Conservation (phyloP, 495 filamentous ascomycete species). For the Aspergillus ostianus region DNA sequence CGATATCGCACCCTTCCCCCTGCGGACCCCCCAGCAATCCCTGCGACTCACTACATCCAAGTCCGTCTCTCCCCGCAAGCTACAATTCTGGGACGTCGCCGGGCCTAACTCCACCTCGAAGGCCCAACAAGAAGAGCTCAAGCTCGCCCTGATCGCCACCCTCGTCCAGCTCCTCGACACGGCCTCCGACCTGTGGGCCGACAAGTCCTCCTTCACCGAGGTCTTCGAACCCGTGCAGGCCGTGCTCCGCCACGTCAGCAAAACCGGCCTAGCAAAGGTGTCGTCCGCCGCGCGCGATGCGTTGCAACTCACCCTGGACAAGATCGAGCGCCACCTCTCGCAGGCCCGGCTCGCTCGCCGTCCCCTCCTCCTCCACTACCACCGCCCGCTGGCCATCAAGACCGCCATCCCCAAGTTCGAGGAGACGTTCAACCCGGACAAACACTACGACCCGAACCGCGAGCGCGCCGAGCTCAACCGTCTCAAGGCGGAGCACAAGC, state of each 20-base stretch:
- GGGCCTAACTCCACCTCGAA: slow-evolving; percentile 18
- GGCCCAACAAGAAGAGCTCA: slow-evolving; percentile 45
- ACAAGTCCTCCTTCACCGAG: slow-evolving; percentile 69
- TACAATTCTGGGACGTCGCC: slow-evolving; percentile 57
- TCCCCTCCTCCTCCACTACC: slow-evolving; percentile 84
- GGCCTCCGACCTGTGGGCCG: slow-evolving; percentile 62
- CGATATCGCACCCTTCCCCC: slow-evolving; percentile 56
- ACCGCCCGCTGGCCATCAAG: slow-evolving; percentile 84
- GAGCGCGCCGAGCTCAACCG: slow-evolving; percentile 80
- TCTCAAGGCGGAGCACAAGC: slow-evolving; percentile 85
- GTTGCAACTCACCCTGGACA: slow-evolving; percentile 36
- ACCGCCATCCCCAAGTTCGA: slow-evolving; percentile 93
- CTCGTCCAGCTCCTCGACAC: slow-evolving; percentile 55
- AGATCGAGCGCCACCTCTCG: slow-evolving; percentile 47
- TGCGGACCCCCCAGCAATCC: slow-evolving; percentile 53
- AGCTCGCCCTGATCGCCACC: slow-evolving; percentile 58
- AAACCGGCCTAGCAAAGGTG: slow-evolving; percentile 50
- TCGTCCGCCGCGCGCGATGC: slow-evolving; percentile 37
- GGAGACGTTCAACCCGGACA: slow-evolving; percentile 87
- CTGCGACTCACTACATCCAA: slow-evolving; percentile 46
- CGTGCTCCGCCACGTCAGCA: slow-evolving; percentile 56
- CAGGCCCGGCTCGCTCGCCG: slow-evolving; percentile 62
- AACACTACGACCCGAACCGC: slow-evolving; percentile 91
- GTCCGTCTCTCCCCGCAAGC: slow-evolving; percentile 26
- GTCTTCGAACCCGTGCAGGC: slow-evolving; percentile 61